Percentiles rank a stretch among this genome's conserved stretches.
phyloP scores from a whole-genome alignment of 192 early-diverging fungal species.

The Linderina pennispora region DNA sequence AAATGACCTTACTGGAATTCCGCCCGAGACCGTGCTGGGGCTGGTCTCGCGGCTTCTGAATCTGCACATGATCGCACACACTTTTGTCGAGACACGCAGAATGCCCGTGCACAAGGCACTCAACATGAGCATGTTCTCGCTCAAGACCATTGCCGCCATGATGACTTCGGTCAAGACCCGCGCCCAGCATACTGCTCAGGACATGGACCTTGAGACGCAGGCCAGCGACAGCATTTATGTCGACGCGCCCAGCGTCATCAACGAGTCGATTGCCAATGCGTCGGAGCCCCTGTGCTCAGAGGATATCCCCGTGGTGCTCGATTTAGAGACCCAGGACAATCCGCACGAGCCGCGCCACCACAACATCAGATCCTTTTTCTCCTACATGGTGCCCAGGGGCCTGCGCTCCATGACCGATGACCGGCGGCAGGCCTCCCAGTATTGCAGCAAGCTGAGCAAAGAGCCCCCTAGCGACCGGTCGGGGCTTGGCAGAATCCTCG shows the following conservation, averaged over 20 bases:
- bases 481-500: too few relatives aligned
- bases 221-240: neutral
- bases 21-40: constrained; percentile 14
- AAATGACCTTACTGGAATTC: constrained; percentile 1
- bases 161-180: constrained; percentile 2
- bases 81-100: constrained; percentile 29
- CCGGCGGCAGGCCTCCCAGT: too few relatives aligned
- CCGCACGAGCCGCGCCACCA: too few relatives aligned
- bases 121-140: constrained; percentile 19
- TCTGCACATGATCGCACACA: constrained; percentile 31
- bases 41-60: constrained; percentile 19
- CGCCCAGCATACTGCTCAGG: neutral
- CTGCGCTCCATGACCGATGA: too few relatives aligned
- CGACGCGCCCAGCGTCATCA: neutral
- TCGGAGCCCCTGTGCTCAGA: too few relatives aligned
- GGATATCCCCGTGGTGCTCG: too few relatives aligned
- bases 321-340: too few relatives aligned
- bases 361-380: too few relatives aligned
- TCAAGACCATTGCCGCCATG: constrained; percentile 21
- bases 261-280: too few relatives aligned
- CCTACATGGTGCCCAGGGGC: too few relatives aligned
- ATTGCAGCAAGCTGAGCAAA: too few relatives aligned
- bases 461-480: too few relatives aligned
- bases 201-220: neutral
- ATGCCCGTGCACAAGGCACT: constrained; percentile 16